Conservation (phyloP, 495 filamentous ascomycete species). For the Chaetomidium leptoderma region DNA sequence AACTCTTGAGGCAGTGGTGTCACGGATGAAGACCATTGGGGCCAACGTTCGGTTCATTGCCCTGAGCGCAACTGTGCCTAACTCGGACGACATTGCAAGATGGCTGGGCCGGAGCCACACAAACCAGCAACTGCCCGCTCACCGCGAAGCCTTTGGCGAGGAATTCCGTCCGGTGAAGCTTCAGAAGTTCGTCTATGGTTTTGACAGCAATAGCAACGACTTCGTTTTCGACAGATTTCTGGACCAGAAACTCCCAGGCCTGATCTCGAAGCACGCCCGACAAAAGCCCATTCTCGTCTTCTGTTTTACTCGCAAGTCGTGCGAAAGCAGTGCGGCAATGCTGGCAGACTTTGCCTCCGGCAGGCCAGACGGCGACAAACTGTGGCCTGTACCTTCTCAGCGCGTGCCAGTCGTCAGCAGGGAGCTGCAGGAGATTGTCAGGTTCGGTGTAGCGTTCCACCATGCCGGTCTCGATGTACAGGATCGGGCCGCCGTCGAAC, state of each 20-base stretch:
- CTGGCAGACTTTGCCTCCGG: constrained; percentile 64
- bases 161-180: constrained; percentile 85
- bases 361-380: constrained; percentile 51
- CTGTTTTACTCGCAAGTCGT: constrained; percentile 79
- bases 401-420: constrained; percentile 52
- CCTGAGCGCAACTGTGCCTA: constrained; percentile 89
- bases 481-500: constrained; percentile 70
- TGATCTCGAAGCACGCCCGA: constrained; percentile 73
- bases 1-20: constrained; percentile 91
- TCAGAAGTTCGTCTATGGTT: constrained; percentile 80
- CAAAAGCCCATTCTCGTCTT: constrained; percentile 91
- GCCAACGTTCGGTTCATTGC: constrained; percentile 87
- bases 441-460: constrained; percentile 83
- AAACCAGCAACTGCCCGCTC: constrained; percentile 63
- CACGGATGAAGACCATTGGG: constrained; percentile 90
- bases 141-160: constrained; percentile 78
- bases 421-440: constrained; percentile 60
- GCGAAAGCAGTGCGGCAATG: constrained; percentile 67
- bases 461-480: constrained; percentile 75
- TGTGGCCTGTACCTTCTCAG: constrained; percentile 64
- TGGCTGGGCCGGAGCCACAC: constrained; percentile 83
- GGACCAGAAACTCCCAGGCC: constrained; percentile 64
- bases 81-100: constrained; percentile 80
- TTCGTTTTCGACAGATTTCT: constrained; percentile 82
- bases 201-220: constrained; percentile 62